A percentile compares a stretch with the other conserved stretches of the same genome.
These are phyloP conservation scores for Trebouxia sp. DNA, from an alignment of 139 green algal genomes.

Conservation along the genomic window DNA sequence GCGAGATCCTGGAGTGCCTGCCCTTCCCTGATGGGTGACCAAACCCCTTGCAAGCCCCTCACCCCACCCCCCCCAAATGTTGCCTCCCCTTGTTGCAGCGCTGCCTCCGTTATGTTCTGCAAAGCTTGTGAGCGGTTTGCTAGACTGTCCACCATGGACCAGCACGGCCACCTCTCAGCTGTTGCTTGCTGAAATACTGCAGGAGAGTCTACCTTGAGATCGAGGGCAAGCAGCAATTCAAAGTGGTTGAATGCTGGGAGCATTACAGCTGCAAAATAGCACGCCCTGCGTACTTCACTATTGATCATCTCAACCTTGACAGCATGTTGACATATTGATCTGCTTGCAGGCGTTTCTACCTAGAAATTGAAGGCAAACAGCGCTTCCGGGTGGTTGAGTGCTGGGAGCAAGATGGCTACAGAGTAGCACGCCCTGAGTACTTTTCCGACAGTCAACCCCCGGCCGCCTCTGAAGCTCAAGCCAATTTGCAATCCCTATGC, in stretches of 20 bases:
- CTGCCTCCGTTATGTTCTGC: too few relatives aligned
- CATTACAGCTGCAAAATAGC: constrained; percentile 77
- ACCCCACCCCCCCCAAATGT: too few relatives aligned
- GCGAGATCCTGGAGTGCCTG: constrained; percentile 79
- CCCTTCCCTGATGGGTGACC: constrained; percentile 73
- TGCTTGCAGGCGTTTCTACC: constrained; percentile 64
- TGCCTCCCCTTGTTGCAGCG: too few relatives aligned
- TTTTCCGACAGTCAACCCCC: constrained; percentile 35
- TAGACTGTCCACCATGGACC: constrained; percentile 49
- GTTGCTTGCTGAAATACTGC: too few relatives aligned
- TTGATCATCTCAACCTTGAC: too few relatives aligned
- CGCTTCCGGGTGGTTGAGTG: constrained; percentile 50
- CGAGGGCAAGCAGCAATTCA: constrained; percentile 59
- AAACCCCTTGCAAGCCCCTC: too few relatives aligned
- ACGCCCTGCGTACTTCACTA: constrained; percentile 35
- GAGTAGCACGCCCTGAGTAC: constrained; percentile 51
- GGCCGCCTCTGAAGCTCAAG: constrained; percentile 20
- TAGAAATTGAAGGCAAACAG: constrained; percentile 70
- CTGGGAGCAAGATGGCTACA: constrained; percentile 79
- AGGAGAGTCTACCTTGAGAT: constrained; percentile 78
- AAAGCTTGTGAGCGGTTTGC: too few relatives aligned
- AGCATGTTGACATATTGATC: constrained; percentile 32
- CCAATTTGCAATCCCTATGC: constrained; percentile 20
- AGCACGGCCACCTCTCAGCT: constrained; percentile 33
- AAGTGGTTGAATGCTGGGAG: constrained; percentile 50